Base-by-base conservation (phyloP, 768 basidiomycete species). In the Tylopilus balloui region DNA sequence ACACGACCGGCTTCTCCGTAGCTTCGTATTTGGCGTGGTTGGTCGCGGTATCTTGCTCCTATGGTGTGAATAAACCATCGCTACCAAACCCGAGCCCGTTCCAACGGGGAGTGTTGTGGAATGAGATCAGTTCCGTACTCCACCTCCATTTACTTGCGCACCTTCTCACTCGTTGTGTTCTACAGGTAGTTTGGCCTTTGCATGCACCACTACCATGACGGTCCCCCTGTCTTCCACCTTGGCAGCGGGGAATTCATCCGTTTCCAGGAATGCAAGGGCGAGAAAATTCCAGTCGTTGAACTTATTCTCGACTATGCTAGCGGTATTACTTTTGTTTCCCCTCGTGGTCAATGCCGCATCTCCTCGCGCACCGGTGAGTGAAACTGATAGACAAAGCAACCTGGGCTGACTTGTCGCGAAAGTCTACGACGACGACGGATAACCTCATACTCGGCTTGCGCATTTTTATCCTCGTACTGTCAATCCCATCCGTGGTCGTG, bases 141-240 rank as follows among this genome's bases (percentile, higher is more conserved):
- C 24, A 10, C 3, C 5, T 15, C 29, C 0, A 24, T 48, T 20
- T 39, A 36, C 20, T 37, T 17, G n/a, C 14, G 2, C 41, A 15
- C 32, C 24, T 42, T 47, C 52, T 50, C 50, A 56, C 45, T 14
- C 10, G 13, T 38, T 20, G 9, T 29, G 29, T 46, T 36, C 24
- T 25, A 51, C 50, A 87, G 84, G 78, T 42, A 75, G 75, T 17
- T 24, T 61, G n/a, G 77, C 80, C 9, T 88, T 88, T 61, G 71
- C 80, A 12, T 88, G 86, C 59, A 74, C 81, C 15, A 80, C 86
- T 1, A 70, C 79, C 6, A 76, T 78, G 51, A 85, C 87, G 4
- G 71, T 87, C 15, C 78, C 83, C 17, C 64, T 88, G 45, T 86
- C 85, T 53, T 72, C 79, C 31, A 79, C 84, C 3, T 64, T 86